A percentile compares a stretch with the other conserved stretches of the same genome.
These are phyloP conservation scores for Calocera viscosa DNA, from an alignment of 768 basidiomycete species.

Conservation along the genomic window DNA sequence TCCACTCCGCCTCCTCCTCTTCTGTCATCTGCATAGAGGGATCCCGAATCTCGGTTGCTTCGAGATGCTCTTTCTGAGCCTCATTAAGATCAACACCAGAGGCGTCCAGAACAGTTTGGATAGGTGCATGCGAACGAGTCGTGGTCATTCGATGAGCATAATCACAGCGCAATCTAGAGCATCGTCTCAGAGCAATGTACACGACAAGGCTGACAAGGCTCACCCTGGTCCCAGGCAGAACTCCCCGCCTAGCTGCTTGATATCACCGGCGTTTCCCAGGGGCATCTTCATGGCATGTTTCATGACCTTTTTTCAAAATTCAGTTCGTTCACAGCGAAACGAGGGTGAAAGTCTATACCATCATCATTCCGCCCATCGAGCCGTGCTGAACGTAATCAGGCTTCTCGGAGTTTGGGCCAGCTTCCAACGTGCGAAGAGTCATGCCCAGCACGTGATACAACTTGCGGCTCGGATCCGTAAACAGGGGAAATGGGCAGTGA, in stretches of 20 bases:
- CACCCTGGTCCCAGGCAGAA: slow-evolving; percentile 61
- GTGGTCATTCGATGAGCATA: slow-evolving; percentile 80
- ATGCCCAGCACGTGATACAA: slow-evolving; percentile 70
- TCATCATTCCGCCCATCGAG: slow-evolving; percentile 52
- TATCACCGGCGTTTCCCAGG: slow-evolving; percentile 61
- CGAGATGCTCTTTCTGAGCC: slow-evolving; percentile 22
- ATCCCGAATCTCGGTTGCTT: slow-evolving; percentile 22
- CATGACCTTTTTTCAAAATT: not conserved
- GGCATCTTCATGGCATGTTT: slow-evolving; percentile 44
- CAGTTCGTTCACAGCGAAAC: not conserved
- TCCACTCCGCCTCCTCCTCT: slow-evolving; percentile 31
- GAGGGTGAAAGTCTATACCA: slow-evolving; percentile 57
- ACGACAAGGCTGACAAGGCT: slow-evolving; percentile 16
- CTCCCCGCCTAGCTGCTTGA: slow-evolving; percentile 77
- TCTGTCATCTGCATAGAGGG: slow-evolving; percentile 16
- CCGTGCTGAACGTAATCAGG: slow-evolving; percentile 57
- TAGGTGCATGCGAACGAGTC: slow-evolving; percentile 59
- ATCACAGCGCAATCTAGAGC: slow-evolving; percentile 44
- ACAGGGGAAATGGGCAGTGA: slow-evolving; percentile 56
- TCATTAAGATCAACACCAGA: slow-evolving; percentile 36
- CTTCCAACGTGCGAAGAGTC: slow-evolving; percentile 40
- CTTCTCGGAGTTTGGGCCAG: slow-evolving; percentile 33
- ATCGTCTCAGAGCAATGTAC: not conserved
- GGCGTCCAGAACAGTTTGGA: slow-evolving; percentile 51
- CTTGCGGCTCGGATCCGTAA: slow-evolving; percentile 59